phyloP scores from a whole-genome alignment of 805 yeast species.

The Grigorovia transvaalensis region DNA sequence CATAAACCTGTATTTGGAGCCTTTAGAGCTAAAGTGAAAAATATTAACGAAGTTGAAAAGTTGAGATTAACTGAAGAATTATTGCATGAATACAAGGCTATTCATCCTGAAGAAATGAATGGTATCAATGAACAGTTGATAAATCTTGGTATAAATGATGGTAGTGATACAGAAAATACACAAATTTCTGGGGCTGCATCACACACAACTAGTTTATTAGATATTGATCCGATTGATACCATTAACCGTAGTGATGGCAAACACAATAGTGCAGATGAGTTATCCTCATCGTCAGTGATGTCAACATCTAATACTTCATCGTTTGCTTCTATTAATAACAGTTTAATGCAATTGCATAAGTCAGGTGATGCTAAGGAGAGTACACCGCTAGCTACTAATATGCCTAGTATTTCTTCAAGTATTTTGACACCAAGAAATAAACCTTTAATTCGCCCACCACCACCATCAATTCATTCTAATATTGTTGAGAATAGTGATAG shows the following conservation, averaged over 20 bases:
- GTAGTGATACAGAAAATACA: background rate
- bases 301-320: conserved; percentile 4
- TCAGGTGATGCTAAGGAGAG: background rate
- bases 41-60: conserved; percentile 57
- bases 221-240: conserved; percentile 1
- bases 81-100: conserved; percentile 44
- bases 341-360: conserved; percentile 5
- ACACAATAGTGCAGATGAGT: background rate
- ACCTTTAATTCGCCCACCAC: conserved; percentile 12
- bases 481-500: background rate
- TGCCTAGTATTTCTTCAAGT: background rate
- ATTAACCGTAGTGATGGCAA: background rate
- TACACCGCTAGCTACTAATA: background rate
- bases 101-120: conserved; percentile 24
- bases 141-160: conserved; percentile 10
- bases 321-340: background rate
- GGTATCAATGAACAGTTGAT: conserved; percentile 12
- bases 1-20: conserved; percentile 90
- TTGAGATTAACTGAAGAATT: conserved; percentile 45
- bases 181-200: background rate
- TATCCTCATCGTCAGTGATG: background rate
- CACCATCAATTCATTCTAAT: conserved; percentile 8
- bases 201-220: conserved; percentile 7
- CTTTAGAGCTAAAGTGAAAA: conserved; percentile 52
- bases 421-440: conserved; percentile 1